Evolutionary conservation across 177 flowering plant species (phyloP), one percentile per base, ranked within the genome.

Genomic region (Vitis hybrid): DNA sequence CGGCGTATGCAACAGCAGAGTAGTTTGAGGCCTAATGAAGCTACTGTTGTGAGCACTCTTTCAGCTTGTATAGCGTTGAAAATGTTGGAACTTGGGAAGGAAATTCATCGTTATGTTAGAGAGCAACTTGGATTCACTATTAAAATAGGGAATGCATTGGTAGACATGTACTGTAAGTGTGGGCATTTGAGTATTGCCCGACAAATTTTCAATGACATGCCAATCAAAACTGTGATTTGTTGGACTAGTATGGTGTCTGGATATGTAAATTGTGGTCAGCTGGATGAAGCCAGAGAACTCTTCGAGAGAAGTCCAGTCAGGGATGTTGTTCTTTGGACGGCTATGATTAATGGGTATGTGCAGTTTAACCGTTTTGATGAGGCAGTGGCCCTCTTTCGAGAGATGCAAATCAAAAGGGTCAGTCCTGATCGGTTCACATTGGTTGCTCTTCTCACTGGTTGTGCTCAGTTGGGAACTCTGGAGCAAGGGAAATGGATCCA

Each of bases 401-500:
- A 76, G 71, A 91, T 93, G 98, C 98, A 91, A 74, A 66, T 67
- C 65, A 61, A 32, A 67, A 64, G 81, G 51, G 55, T 92, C 62
- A 88, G 73, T 66, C 90, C 92, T 0, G 97, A 92, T 81, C 86
- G 72, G 68, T 86, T 76, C 62, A 82, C 90, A 1, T 57, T 85
- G 58, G 96, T 88, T 70, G 62, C 90, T 56, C 84, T 92, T 51
- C 85, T 92, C 11, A 91, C 94, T 0, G 94, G 89, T 7, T 90
- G 94, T 79, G 93, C 94, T 64, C 89, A 91, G 55, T 60, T 70
- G 67, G 93, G 98, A 76, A 87, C 94, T 46, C 65, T 91, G 17
- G 93, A 93, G 74, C 93, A 93, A 82, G 98, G 94, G 52, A 80
- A 82, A 66, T 93, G 98, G 94, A 82, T 91, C 62, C 93, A 93